Evolutionary conservation across 2,329 filamentous ascomycete species (phyloP).

Genomic region (Scedosporium boydii): DNA sequence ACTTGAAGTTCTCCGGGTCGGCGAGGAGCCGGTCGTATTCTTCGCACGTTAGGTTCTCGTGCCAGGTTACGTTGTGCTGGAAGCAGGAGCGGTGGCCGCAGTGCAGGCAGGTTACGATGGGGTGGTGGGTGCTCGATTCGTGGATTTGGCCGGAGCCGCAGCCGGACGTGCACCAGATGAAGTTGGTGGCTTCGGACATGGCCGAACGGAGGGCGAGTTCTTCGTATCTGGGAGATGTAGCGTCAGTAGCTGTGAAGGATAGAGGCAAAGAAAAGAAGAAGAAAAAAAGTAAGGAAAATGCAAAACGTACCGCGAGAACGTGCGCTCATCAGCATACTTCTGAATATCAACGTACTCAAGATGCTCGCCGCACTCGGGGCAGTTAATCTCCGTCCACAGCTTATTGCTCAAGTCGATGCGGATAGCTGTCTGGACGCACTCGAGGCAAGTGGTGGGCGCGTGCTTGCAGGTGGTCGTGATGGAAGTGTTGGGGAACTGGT

Average conservation of each 20-base stretch:
- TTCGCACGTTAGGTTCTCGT: conserved; percentile 28
- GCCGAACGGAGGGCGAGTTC: conserved; percentile 30
- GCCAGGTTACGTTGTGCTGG: conserved; percentile 30
- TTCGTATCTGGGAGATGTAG: conserved; percentile 25
- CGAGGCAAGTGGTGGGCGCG: conserved; percentile 21
- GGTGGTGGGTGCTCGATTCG: conserved; percentile 23
- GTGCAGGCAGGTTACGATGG: conserved; percentile 30
- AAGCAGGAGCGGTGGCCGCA: conserved; percentile 33
- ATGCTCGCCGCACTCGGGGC: conserved; percentile 37
- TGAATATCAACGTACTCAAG: conserved; percentile 36
- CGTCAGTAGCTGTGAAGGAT: neutral
- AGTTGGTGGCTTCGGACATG: conserved; percentile 32
- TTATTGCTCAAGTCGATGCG: conserved; percentile 21
- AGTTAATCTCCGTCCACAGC: conserved; percentile 36
- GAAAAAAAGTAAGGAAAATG: too few species aligned
- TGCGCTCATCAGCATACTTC: conserved; percentile 30
- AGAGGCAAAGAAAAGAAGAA: neutral
- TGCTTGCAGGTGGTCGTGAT: conserved; percentile 24
- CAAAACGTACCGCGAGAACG: conserved; percentile 28
- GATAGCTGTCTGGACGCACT: conserved; percentile 25
- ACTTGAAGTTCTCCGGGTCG: conserved; percentile 28
- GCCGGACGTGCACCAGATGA: conserved; percentile 42
- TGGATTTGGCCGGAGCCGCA: conserved; percentile 46
- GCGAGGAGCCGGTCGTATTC: conserved; percentile 30
- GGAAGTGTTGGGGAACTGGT: conserved; percentile 21